Evolutionary conservation across 768 basidiomycete genomes (phyloP), one percentile per base, ranked within the genome.

Genomic region (Clavaria fumosa): DNA sequence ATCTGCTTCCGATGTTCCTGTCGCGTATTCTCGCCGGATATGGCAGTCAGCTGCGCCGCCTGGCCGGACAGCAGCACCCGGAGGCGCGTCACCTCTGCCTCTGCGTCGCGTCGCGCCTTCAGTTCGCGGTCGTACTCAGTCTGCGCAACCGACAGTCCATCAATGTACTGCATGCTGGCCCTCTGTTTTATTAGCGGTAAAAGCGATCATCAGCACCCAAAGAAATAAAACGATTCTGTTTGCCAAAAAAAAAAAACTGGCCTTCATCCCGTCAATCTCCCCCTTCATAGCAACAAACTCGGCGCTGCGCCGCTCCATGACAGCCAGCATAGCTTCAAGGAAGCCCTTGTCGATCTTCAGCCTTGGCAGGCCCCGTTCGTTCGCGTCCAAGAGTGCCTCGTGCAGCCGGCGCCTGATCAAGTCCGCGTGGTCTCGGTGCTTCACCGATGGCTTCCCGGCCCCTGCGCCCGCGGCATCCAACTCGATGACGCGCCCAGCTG

Each of bases 81-180:
- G 18, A 99, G 62, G 28, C 83, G 71, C 17, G 80, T 79, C 41
- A 96, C 83, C 59, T 96, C 90, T 0, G 84, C 78, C 58, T 97
- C 90, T 1, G 85, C 82, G 45, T 96, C 90, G 12, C 85, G 74
- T 14, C 93, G 72, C 15, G 78, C 75, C 40, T 82, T 77, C 23
- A 90, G 66, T 56, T 97, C 95, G 36, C 74, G 74, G 51, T 96
- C 91, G 52, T 93, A 96, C 52, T 97, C 95, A 30, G 80, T 78
- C 47, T 90, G 84, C 2, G 93, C 90, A 18, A 91, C 89, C 1
- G 78, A 78, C 28, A 99, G 63, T 28, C 95, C 95, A 44, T 90
- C 82, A 39, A 90, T 83, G 43, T 84, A 91, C 45, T 88, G 83
- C 45, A 83, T 81, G 52, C 88, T 95, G 34, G 83, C 76, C 35